These are phyloP conservation scores for Blastobotrys raffinosifermentans DNA, from an alignment of 1,139 yeast species.

Conservation along the genomic window DNA sequence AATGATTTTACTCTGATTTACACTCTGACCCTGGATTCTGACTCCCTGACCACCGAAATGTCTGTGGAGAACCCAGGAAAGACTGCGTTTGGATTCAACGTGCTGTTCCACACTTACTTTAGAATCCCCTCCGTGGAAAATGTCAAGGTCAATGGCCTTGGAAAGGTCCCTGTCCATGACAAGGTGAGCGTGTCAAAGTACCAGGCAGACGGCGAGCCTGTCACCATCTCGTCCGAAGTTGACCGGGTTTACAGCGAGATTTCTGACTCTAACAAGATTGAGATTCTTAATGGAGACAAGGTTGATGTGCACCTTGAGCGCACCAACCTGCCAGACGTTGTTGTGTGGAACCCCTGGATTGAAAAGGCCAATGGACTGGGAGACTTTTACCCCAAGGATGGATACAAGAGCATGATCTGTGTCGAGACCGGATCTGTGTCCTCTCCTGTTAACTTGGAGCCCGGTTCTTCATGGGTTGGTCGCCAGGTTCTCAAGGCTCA, in stretches of 20 bases:
- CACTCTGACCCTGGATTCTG: conserved; percentile 45
- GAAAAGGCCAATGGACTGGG: conserved; percentile 72
- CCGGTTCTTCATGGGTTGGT: conserved; percentile 70
- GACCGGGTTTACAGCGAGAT: conserved; percentile 76
- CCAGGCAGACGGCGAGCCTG: conserved; percentile 54
- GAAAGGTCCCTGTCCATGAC: conserved; percentile 66
- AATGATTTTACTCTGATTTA: conserved; percentile 72
- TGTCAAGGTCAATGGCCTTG: conserved; percentile 67
- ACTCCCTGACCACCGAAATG: conserved; percentile 57
- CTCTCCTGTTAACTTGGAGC: conserved; percentile 52
- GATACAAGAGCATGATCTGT: conserved; percentile 83
- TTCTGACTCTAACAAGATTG: conserved; percentile 39
- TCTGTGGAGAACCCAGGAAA: conserved; percentile 68
- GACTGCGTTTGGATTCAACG: conserved; percentile 70
- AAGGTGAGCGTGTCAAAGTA: conserved; percentile 61
- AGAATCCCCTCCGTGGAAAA: conserved; percentile 70
- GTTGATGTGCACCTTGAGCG: conserved; percentile 61
- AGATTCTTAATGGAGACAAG: conserved; percentile 62
- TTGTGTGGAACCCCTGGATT: conserved; percentile 98
- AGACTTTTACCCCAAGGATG: conserved; percentile 82
- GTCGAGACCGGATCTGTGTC: conserved; percentile 89
- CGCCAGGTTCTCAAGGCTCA: conserved; percentile 45
- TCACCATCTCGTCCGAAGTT: conserved; percentile 69
- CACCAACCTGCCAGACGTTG: conserved; percentile 72
- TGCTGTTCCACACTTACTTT: conserved; percentile 94